These are phyloP conservation scores for Hymenoscyphus repandus DNA, from an alignment of 2,329 filamentous ascomycete species.

Conservation along the genomic window DNA sequence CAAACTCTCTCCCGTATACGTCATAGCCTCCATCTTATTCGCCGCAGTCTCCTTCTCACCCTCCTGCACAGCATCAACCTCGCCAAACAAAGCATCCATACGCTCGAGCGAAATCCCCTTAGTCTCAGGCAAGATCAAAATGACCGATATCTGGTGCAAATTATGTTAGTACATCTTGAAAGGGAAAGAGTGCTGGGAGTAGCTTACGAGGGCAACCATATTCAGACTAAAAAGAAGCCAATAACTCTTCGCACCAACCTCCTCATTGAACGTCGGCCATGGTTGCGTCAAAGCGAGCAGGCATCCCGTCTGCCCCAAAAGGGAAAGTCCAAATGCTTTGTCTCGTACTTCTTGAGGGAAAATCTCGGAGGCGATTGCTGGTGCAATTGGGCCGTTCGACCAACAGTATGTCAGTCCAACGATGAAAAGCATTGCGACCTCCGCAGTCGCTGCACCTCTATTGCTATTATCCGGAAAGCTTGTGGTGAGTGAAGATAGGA, in stretches of 20 bases:
- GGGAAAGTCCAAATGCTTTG: slow-evolving; percentile 34
- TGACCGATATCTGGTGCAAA: slow-evolving; percentile 41
- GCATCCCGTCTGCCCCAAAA: slow-evolving; percentile 35
- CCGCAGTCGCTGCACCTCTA: slow-evolving; percentile 34
- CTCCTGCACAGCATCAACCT: slow-evolving; percentile 22
- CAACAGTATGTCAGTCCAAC: slow-evolving; percentile 39
- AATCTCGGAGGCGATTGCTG: slow-evolving; percentile 34
- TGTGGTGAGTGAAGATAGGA: slow-evolving; percentile 35
- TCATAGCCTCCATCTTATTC: slow-evolving; percentile 26
- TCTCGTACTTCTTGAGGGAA: slow-evolving; percentile 38
- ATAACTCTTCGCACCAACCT: slow-evolving; percentile 35
- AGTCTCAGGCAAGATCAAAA: slow-evolving; percentile 49
- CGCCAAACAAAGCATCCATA: slow-evolving; percentile 49
- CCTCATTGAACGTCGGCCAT: slow-evolving; percentile 35
- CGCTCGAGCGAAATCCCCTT: slow-evolving; percentile 50
- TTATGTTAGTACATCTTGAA: neutral
- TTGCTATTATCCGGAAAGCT: slow-evolving; percentile 35
- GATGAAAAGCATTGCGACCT: slow-evolving; percentile 39
- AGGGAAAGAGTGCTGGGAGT: neutral
- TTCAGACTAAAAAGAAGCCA: slow-evolving; percentile 38
- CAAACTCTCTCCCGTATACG: slow-evolving; percentile 7
- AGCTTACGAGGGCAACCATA: slow-evolving; percentile 29
- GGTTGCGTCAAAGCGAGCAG: slow-evolving; percentile 36
- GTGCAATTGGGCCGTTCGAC: slow-evolving; percentile 37
- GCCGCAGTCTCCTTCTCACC: slow-evolving; percentile 28